Conservation (phyloP, 2,329 filamentous ascomycete species). For the Eutypella sp. region DNA sequence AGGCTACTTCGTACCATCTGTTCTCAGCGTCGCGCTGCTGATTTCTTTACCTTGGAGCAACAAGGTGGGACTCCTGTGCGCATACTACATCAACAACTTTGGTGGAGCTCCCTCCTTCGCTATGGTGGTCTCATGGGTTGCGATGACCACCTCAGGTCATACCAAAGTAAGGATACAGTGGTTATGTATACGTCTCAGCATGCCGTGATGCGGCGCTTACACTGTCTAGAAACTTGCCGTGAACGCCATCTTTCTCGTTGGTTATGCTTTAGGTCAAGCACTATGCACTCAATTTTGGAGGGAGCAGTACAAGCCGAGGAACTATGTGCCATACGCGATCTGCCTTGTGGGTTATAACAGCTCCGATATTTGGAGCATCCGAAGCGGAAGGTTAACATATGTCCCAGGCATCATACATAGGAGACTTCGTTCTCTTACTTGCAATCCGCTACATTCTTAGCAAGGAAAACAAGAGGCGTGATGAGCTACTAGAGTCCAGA, state of each 20-base stretch:
- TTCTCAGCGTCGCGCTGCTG: slow-evolving; percentile 1
- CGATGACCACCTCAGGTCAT: slow-evolving; percentile 4
- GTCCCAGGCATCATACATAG: slow-evolving; percentile 1
- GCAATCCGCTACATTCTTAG: slow-evolving; percentile 3
- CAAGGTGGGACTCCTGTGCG: slow-evolving; percentile 2
- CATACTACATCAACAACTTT: slow-evolving; percentile 5
- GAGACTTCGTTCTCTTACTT: slow-evolving; percentile 3
- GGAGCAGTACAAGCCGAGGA: slow-evolving; percentile 6
- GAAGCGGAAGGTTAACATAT: neutral
- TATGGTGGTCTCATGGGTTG: slow-evolving; percentile 5
- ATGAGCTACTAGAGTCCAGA: neutral
- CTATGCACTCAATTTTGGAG: slow-evolving; percentile 6
- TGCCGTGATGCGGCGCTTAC: neutral
- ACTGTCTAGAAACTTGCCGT: slow-evolving; percentile 2
- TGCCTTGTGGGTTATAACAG: neutral
- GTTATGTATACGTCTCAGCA: neutral
- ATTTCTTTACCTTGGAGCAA: slow-evolving; percentile 4
- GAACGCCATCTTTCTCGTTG: slow-evolving; percentile 4
- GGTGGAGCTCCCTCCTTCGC: slow-evolving; percentile 4
- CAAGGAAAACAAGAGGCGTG: slow-evolving; percentile 4
- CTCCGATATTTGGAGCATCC: neutral
- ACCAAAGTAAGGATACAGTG: neutral
- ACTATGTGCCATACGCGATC: slow-evolving; percentile 4
- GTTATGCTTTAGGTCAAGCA: slow-evolving; percentile 2
- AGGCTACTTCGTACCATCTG: slow-evolving; percentile 3